Evolutionary conservation across 352 stramenopile genomes (phyloP), one percentile per base, ranked within the genome.

Genomic region (Globisporangium nunn): DNA sequence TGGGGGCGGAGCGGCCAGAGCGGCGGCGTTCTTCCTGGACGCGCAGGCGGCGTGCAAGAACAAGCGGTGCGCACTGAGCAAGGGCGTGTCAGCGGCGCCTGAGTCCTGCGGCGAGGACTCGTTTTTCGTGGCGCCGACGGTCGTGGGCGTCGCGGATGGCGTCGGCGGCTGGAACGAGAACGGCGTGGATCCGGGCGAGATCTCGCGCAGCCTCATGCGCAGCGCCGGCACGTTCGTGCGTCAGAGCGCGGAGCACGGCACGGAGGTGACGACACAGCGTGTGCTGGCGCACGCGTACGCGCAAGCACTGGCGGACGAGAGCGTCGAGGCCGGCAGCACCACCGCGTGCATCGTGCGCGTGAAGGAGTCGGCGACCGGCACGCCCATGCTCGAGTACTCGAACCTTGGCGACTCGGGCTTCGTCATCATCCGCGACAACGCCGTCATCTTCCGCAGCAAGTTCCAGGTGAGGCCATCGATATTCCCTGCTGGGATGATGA

Each of bases 161-260:
- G 81, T 91, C 14, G 81, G 81, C 39, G 81, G 81, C 18, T 91
- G 81, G 81, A 91, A 91, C 64, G 81, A 91, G 37, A 91, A 89
- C 56, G 75, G 75, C 60, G 81, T 91, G 23, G 81, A 91, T 54
- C 81, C 81, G 4, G 78, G 78, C 59, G 73, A 81, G 62, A 89
- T 91, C 61, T 89, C 78, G 56, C 75, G 81, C 64, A 81, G 71
- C 23, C 54, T 91, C 43, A 91, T 91, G 81, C 76, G 74, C 54
- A 87, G 88, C 51, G 75, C 81, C 12, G 61, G 62, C 3, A 53
- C 56, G 7, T 85, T 91, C 48, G 74, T 81, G 23, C 54, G 67
- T 10, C 57, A 75, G 41, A 67, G 76, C 52, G 57, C 57, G 4
- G 63, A 56, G 7, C 53, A 62, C 33, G 72, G 72, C 28, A 46